phyloP scores from a whole-genome alignment of 805 yeast genomes.

The Spathaspora hagerdaliae region DNA sequence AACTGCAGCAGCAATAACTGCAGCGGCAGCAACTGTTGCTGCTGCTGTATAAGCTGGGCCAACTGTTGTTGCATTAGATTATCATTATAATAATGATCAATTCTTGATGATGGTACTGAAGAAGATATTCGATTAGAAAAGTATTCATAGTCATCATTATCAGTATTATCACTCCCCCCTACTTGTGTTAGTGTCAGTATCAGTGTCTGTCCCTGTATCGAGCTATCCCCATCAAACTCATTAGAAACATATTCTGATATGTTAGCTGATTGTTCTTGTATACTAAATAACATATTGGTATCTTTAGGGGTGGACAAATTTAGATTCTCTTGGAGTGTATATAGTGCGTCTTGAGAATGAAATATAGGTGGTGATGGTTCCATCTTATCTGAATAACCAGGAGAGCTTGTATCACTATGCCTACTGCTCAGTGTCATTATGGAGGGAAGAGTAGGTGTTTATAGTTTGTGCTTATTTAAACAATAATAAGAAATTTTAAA shows the following conservation, averaged over 20 bases:
- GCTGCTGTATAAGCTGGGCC: neutral
- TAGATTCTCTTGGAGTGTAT: too few species aligned
- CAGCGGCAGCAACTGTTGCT: neutral
- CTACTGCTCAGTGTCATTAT: neutral
- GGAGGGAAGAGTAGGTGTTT: neutral
- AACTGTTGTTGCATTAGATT: conserved; percentile 3
- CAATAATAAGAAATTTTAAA: too few species aligned
- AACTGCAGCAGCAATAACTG: neutral
- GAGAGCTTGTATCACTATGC: neutral
- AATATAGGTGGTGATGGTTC: neutral
- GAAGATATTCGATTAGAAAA: conserved; percentile 4
- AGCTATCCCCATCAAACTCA: neutral
- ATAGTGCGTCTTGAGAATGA: too few species aligned
- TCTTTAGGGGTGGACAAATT: neutral
- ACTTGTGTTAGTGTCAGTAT: neutral
- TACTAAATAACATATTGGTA: too few species aligned
- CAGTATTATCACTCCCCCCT: neutral
- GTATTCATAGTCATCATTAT: neutral
- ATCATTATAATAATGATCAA: conserved; percentile 2
- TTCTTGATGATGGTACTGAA: conserved; percentile 5
- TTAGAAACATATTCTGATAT: neutral
- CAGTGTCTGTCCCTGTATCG: neutral
- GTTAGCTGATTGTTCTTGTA: neutral
- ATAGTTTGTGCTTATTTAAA: neutral
- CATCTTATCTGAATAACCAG: neutral